phyloP scores from a whole-genome alignment of 2,329 filamentous ascomycete species.

The Diaporthe eres region DNA sequence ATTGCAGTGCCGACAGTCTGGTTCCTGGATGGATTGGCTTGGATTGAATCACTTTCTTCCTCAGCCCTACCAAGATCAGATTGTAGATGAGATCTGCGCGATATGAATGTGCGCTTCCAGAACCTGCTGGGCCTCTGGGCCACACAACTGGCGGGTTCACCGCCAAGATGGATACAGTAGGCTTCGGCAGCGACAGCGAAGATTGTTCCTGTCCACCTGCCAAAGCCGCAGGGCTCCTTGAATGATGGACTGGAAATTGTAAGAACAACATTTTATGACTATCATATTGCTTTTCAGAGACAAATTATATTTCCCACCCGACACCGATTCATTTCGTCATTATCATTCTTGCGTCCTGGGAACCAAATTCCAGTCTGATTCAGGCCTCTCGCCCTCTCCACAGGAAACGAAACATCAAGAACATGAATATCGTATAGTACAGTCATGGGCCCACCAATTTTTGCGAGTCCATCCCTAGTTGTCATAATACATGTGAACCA shows the following conservation, averaged over 20 bases:
- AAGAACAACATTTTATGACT: neutral
- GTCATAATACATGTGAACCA: neutral
- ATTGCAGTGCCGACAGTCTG: conserved; percentile 14
- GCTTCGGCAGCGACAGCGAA: neutral
- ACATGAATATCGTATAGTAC: conserved; percentile 3
- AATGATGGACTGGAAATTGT: neutral
- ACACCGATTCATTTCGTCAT: conserved; percentile 9
- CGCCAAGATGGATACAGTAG: neutral
- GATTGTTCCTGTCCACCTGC: too few species aligned
- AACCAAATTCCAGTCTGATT: neutral
- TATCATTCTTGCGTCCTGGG: neutral
- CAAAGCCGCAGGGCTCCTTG: neutral
- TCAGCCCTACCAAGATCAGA: conserved; percentile 36
- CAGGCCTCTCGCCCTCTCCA: conserved; percentile 1
- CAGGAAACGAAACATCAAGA: neutral
- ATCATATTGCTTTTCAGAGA: neutral
- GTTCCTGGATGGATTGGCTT: conserved; percentile 32
- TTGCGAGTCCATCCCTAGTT: neutral
- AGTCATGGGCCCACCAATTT: neutral
- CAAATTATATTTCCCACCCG: neutral
- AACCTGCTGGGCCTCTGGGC: neutral
- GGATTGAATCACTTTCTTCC: conserved; percentile 26
- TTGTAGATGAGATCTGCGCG: neutral
- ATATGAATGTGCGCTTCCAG: neutral
- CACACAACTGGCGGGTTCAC: neutral